Conservation (phyloP, 208 protist genomes). For the Polymyxa betae region DNA sequence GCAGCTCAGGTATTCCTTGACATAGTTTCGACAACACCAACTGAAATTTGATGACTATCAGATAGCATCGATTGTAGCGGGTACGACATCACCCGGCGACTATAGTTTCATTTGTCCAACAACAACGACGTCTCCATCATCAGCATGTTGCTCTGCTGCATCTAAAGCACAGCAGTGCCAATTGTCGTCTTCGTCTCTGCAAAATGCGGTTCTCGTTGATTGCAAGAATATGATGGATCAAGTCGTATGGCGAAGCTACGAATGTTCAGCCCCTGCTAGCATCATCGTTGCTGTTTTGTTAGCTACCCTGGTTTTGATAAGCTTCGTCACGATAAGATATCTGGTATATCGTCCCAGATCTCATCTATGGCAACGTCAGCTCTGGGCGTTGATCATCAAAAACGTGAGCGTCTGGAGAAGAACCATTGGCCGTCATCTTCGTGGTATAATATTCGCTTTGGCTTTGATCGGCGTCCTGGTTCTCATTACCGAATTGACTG, state of each 20-base stretch:
- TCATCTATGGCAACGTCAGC: constrained; percentile 1
- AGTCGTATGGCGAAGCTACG: constrained; percentile 9
- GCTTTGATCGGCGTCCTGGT: background rate
- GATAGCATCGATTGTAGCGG: background rate
- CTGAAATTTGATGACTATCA: background rate
- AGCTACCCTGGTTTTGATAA: background rate
- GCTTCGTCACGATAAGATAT: background rate
- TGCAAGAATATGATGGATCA: constrained; percentile 41
- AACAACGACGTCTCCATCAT: background rate
- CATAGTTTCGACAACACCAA: background rate
- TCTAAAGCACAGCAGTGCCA: background rate
- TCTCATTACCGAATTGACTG: background rate
- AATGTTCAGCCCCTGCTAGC: background rate
- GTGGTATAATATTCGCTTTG: background rate
- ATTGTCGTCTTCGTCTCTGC: background rate
- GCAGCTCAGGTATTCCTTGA: background rate
- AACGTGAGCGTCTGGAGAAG: constrained; percentile 1
- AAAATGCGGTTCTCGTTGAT: background rate
- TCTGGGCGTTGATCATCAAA: constrained; percentile 20
- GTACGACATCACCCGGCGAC: background rate
- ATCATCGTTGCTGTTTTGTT: background rate
- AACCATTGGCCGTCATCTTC: background rate
- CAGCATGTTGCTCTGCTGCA: background rate
- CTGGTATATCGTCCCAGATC: background rate
- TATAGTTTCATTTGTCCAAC: background rate